phyloP scores from a whole-genome alignment of 2,329 filamentous ascomycete species.

The Raffaelea deltoideospora region DNA sequence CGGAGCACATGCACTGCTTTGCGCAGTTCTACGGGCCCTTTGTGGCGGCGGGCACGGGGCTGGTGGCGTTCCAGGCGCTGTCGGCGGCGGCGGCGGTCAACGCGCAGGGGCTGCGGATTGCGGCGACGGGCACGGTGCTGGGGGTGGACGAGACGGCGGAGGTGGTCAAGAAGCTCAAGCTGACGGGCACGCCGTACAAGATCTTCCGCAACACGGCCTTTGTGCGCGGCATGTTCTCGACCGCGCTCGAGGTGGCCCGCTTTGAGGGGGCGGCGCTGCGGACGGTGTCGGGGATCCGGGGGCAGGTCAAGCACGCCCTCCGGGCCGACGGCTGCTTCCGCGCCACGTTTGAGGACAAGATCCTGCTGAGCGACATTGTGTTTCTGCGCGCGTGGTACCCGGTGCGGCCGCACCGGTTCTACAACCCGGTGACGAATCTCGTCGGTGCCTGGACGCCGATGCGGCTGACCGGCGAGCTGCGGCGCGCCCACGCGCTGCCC shows the following conservation, averaged over 20 bases:
- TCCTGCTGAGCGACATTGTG: conserved; percentile 89
- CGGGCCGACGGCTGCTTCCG: conserved; percentile 94
- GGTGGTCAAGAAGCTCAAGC: conserved; percentile 97
- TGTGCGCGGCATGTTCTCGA: conserved; percentile 96
- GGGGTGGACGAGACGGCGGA: conserved; percentile 91
- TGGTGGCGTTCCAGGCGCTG: conserved; percentile 85
- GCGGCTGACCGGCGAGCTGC: conserved; percentile 86
- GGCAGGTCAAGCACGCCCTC: conserved; percentile 92
- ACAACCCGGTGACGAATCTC: conserved; percentile 90
- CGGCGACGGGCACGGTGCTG: conserved; percentile 84
- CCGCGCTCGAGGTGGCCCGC: conserved; percentile 86
- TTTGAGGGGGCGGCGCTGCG: conserved; percentile 94
- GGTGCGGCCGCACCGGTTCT: conserved; percentile 87
- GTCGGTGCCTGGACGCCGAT: conserved; percentile 88
- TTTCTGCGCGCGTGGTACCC: conserved; percentile 96
- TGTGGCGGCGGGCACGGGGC: conserved; percentile 89
- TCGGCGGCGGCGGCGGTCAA: conserved; percentile 54
- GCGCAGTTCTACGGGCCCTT: conserved; percentile 90
- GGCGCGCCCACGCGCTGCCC: conserved; percentile 55
- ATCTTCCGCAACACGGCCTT: conserved; percentile 99
- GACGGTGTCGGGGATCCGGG: conserved; percentile 87
- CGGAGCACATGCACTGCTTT: conserved; percentile 98
- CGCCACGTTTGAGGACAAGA: conserved; percentile 97
- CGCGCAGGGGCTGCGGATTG: conserved; percentile 64
- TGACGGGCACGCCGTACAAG: conserved; percentile 60